A percentile compares a stretch with the other conserved stretches of the same genome.
phyloP scores from a whole-genome alignment of 1,284 basidiomycete genomes.

The Cryptococcus depauperatus region DNA sequence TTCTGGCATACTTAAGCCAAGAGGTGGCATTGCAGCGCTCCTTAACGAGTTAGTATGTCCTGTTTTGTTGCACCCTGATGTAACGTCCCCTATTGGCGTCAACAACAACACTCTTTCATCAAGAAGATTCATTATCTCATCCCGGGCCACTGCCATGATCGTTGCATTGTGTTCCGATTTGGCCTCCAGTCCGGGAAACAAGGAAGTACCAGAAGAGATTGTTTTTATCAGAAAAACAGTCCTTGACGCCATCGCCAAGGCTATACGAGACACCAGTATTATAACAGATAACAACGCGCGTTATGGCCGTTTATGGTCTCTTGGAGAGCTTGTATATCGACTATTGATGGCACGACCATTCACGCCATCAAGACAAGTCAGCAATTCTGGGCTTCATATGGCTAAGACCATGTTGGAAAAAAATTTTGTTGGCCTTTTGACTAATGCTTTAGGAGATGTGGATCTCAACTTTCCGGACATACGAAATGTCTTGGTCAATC shows the following conservation, averaged over 20 bases:
- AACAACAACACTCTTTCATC: slow-evolving; percentile 2
- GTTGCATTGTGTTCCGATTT: slow-evolving; percentile 87
- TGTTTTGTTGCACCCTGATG: slow-evolving; percentile 51
- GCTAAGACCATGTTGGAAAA: slow-evolving; percentile 99
- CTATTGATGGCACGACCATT: slow-evolving; percentile 69
- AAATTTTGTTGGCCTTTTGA: slow-evolving; percentile 84
- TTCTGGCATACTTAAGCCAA: slow-evolving; percentile 47
- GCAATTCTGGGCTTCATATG: slow-evolving; percentile 79
- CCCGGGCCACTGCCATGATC: slow-evolving; percentile 83
- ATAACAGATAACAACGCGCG: slow-evolving; percentile 63
- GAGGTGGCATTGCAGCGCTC: slow-evolving; percentile 46
- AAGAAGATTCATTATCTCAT: slow-evolving; percentile 54
- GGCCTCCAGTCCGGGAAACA: slow-evolving; percentile 53
- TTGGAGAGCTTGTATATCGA: slow-evolving; percentile 81
- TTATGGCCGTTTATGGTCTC: slow-evolving; percentile 81
- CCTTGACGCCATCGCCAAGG: slow-evolving; percentile 75
- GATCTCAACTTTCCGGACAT: slow-evolving; percentile 95
- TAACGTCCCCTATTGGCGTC: slow-evolving; percentile 4
- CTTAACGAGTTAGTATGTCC: slow-evolving; percentile 70
- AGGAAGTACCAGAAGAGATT: slow-evolving; percentile 69
- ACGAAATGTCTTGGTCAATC: slow-evolving; percentile 70
- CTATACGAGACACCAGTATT: slow-evolving; percentile 68
- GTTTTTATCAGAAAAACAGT: slow-evolving; percentile 81
- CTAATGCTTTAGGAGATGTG: slow-evolving; percentile 80
- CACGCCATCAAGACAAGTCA: slow-evolving; percentile 52